These are phyloP conservation scores for Carex sylvatica DNA, from an alignment of 202 grass and related monocot genomes.

Conservation along the genomic window DNA sequence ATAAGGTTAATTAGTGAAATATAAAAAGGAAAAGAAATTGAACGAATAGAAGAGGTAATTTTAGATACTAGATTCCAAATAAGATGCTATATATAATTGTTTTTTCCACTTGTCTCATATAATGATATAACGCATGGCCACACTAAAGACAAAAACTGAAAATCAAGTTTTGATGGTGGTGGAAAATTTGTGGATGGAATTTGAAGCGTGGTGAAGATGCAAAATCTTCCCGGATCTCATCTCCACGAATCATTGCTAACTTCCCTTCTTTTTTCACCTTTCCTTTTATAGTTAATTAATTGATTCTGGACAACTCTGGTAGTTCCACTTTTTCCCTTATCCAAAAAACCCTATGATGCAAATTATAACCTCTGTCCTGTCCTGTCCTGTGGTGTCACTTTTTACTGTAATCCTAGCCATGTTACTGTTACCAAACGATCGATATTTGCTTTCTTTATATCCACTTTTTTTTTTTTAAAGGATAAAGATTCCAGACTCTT, in stretches of 20 bases:
- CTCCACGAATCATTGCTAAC: not conserved
- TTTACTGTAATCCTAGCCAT: not conserved
- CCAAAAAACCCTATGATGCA: not conserved
- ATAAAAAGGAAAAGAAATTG: too few species aligned
- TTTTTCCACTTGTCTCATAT: not conserved
- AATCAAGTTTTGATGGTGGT: not conserved
- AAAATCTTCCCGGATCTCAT: conserved; percentile 11
- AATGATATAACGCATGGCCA: not conserved
- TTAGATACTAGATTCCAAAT: too few species aligned
- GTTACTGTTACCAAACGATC: not conserved
- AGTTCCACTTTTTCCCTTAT: not conserved
- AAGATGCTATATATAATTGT: not conserved
- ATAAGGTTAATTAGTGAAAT: too few species aligned
- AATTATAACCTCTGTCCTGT: not conserved
- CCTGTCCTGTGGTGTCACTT: not conserved
- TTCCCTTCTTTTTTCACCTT: not conserved
- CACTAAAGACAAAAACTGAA: not conserved
- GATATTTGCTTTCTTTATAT: not conserved
- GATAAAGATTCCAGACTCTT: too few species aligned
- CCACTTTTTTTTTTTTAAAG: not conserved
- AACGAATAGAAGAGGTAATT: too few species aligned
- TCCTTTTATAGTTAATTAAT: not conserved
- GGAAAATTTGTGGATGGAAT: not conserved
- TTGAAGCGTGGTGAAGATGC: not conserved
- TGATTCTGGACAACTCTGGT: not conserved